Base-by-base conservation (phyloP, 305 asterid genomes). In the Andrographis paniculata region DNA sequence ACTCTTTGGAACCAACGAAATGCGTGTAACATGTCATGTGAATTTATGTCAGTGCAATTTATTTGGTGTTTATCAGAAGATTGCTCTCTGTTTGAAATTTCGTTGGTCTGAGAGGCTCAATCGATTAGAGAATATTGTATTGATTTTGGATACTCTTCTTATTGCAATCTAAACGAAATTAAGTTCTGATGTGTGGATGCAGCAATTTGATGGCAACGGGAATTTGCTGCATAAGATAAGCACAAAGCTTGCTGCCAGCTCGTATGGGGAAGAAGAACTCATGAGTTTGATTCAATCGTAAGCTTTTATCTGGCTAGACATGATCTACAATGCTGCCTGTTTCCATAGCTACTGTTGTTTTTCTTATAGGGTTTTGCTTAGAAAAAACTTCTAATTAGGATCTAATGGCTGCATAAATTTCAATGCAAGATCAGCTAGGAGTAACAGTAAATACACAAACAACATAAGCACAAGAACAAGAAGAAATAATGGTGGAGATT, bases 231-330 rank as follows among this genome's bases (percentile, higher is more conserved):
- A 89, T 54, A 76, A 63, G 66, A 68, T 89, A 64, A 71, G 75
- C 53, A 85, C 93, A 20, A 80, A 77, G 78, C 93, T 89, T 59
- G 71, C 86, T n/a, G 93, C 74, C 10, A 69, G 87, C 41, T 89
- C 93, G 24, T 85, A 89, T 15, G 98, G 95, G 27, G 88, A 89
- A 72, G 84, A 66, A 63, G 95, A 85, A 50, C 86, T 85, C 70
- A 72, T 76, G 75, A 89, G 98, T 70, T 76, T 89, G 80, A 76
- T 85, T 49, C 98, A 89, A 49, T 74, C 95, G 98, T 89, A 71
- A 61, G 82, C 54, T 50, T 52, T 11, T 42, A 46, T 39, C 39
- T 24, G 52, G 31, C 30, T 24, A 8, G 30, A 24, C 30, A 24
- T 24, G 8, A 24, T 24, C 8, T 24, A 11, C 31, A 4, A 3